Evolutionary conservation across 23 red algal species (phyloP).

Genomic region (Gracilaria domingensis): DNA sequence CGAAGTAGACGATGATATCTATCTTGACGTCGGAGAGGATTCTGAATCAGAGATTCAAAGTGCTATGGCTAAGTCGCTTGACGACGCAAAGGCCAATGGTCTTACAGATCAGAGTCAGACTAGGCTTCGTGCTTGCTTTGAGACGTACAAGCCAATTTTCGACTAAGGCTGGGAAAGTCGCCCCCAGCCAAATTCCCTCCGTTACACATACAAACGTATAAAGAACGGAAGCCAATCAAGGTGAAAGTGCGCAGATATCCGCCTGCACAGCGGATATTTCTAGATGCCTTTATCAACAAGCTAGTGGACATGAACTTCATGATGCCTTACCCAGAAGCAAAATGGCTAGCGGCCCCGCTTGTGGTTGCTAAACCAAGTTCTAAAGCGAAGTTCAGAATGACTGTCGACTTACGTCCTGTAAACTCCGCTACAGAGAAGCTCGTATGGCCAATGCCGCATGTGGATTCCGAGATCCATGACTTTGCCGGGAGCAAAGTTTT

Average conservation of each 20-base stretch:
- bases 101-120: neutral
- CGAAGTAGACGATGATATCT: neutral
- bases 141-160: neutral
- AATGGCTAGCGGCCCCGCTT: conserved; percentile 25
- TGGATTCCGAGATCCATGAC: conserved; percentile 31
- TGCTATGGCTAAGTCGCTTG: neutral
- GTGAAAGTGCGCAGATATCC: conserved; percentile 41
- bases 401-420: conserved; percentile 27
- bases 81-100: neutral
- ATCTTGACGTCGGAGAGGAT: neutral
- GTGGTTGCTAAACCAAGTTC: conserved; percentile 20
- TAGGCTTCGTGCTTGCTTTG: neutral
- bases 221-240: conserved; percentile 12
- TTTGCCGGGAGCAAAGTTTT: conserved; percentile 29
- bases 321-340: neutral
- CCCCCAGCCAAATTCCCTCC: neutral
- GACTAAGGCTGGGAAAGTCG: conserved; percentile 16
- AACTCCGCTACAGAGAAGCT: conserved; percentile 17
- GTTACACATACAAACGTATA: neutral
- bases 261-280: conserved; percentile 5
- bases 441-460: conserved; percentile 49
- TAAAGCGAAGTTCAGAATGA: conserved; percentile 32
- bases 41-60: neutral
- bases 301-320: conserved; percentile 39
- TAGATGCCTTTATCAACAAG: conserved; percentile 8